Evolutionary conservation across 2,329 filamentous ascomycete genomes (phyloP), one percentile per base, ranked within the genome.

Genomic region (Fusarium buharicum): DNA sequence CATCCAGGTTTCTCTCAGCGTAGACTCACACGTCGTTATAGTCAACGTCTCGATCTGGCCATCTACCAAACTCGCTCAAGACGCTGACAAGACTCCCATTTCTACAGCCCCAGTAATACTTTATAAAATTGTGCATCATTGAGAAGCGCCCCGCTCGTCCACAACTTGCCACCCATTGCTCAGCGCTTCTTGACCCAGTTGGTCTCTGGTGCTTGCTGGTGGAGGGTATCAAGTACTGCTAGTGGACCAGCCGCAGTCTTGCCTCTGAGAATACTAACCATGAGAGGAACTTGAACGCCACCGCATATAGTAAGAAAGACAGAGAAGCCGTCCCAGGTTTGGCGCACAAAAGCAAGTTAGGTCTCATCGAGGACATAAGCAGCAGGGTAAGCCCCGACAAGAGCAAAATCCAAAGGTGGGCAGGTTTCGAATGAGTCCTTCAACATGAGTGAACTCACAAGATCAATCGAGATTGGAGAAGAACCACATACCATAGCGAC

Each of bases 221-320:
- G 66, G n/a, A 78, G 40, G 10, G 45, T 27, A 0, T 58, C 52
- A 2, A 79, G 38, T 17, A 76, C 37, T 5, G 49, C 3, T 4
- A 71, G 73, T 2, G 78, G 78, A 1, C 64, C 76, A 0, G 78
- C 78, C 2, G 65, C 74, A 0, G 74, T 79, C 66, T 77, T 78
- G 6, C 72, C 76, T 2, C 70, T 45, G 5, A 79, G 60, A 2
- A 81, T 22, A 0, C 77, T 77, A 0, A 77, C 74, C 24, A 69
- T 52, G 2, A 74, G 62, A 4, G 74, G 72, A 7, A 69, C 55
- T 14, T 69, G 16, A 22, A 77, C 50, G 48, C 78, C 78, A 11
- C 70, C 77, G 52, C 78, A 80, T 56, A 80, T 72, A 45, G 70
- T 70, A 13, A 80, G 52, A 63, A 79, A 79, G 3, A 76, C 77